Conservation (phyloP, 768 basidiomycete species). For the Trametes punicea region DNA sequence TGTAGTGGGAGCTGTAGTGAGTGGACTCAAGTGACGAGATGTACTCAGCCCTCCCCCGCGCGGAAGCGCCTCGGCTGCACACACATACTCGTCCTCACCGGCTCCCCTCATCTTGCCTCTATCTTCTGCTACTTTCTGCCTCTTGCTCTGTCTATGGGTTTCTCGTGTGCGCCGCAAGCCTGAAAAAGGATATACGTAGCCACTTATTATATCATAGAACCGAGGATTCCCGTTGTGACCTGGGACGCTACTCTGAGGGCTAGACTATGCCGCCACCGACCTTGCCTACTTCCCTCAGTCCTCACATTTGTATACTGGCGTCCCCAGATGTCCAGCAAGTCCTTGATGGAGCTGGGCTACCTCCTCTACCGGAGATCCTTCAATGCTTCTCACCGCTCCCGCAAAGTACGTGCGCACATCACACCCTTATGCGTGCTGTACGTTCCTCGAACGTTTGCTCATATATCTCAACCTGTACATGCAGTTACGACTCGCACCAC, state of each 20-base stretch:
- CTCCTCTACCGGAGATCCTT: conserved; percentile 67
- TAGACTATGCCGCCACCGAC: conserved; percentile 42
- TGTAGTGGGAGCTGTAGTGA: background rate
- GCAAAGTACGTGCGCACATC: conserved; percentile 50
- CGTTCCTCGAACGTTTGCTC: conserved; percentile 3
- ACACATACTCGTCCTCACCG: background rate
- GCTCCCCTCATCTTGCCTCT: background rate
- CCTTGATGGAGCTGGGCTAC: conserved; percentile 55
- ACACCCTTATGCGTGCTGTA: background rate
- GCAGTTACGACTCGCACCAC: conserved; percentile 80
- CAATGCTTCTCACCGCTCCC: conserved; percentile 85
- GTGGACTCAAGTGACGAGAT: background rate
- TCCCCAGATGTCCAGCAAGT: conserved; percentile 69
- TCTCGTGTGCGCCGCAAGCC: background rate
- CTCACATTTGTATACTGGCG: conserved; percentile 72
- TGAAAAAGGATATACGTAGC: background rate
- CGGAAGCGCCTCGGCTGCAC: conserved; percentile 6
- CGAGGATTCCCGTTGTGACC: background rate
- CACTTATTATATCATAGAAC: background rate
- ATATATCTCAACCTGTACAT: background rate
- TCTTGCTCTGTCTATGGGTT: background rate
- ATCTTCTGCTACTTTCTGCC: background rate
- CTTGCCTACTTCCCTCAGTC: conserved; percentile 73
- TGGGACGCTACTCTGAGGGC: background rate
- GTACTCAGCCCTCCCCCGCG: background rate